Percentiles rank a stretch among this genome's conserved stretches.
phyloP scores from a whole-genome alignment of 2,329 filamentous ascomycete genomes.

The Penicillium sp. region DNA sequence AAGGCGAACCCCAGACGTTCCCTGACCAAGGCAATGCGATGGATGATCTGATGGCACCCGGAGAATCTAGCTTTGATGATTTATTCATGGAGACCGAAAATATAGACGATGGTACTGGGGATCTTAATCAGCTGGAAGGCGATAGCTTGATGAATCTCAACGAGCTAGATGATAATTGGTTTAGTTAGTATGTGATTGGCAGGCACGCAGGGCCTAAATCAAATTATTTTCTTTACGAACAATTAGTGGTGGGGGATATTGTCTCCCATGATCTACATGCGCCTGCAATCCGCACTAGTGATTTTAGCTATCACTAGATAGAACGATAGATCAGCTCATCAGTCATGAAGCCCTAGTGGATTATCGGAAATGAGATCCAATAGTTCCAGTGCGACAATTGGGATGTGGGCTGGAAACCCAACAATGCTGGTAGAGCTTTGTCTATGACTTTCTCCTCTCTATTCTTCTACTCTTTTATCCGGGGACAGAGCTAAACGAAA shows the following conservation, averaged over 20 bases:
- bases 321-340: not conserved
- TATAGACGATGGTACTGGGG: constrained; percentile 31
- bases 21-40: constrained; percentile 23
- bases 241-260: not conserved
- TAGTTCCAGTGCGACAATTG: not conserved
- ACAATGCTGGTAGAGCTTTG: not conserved
- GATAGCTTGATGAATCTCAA: constrained; percentile 38
- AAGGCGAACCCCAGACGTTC: constrained; percentile 15
- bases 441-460: not conserved
- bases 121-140: constrained; percentile 36
- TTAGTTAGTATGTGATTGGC: constrained; percentile 23
- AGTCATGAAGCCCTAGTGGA: not conserved
- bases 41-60: constrained; percentile 39
- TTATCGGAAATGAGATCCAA: not conserved
- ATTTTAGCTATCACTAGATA: not conserved
- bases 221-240: not conserved
- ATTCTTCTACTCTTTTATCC: not conserved
- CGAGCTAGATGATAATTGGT: constrained; percentile 45
- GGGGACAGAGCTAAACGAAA: not conserved
- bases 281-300: constrained; percentile 11
- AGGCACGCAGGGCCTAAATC: no score
- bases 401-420: not conserved
- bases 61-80: constrained; percentile 48
- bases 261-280: constrained; percentile 12
- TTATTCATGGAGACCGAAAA: constrained; percentile 44